Evolutionary conservation across 2,329 filamentous ascomycete genomes (phyloP).

Genomic region (Fusarium oxysporum): DNA sequence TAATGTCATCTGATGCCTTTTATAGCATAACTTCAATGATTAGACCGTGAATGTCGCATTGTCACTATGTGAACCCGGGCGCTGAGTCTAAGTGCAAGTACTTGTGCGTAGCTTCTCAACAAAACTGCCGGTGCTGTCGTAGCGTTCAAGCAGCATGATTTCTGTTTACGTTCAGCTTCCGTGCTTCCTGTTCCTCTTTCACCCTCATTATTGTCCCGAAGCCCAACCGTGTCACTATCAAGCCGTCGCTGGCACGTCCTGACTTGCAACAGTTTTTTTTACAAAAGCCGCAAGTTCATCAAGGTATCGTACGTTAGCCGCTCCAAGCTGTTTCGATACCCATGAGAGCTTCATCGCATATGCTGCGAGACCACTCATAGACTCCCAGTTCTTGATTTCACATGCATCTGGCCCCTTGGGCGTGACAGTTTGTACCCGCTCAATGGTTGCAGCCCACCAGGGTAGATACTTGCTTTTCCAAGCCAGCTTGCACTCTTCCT

Average conservation of each 20-base stretch:
- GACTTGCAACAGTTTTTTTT: neutral
- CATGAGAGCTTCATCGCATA: neutral
- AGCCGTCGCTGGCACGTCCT: too few species aligned
- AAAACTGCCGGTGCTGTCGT: neutral
- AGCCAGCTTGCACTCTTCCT: neutral
- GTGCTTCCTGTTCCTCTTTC: rapidly evolving
- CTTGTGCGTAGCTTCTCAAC: neutral
- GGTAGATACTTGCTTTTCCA: neutral
- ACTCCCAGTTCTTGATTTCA: neutral
- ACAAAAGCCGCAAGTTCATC: neutral
- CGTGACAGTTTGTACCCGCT: neutral
- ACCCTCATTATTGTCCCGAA: rapidly evolving
- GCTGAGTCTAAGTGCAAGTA: rapidly evolving
- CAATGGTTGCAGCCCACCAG: neutral
- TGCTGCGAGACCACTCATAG: neutral
- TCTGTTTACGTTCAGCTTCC: too few species aligned
- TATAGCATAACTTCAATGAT: rapidly evolving
- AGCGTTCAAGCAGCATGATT: neutral
- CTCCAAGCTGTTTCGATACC: neutral
- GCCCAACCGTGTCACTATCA: rapidly evolving
- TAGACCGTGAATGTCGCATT: neutral
- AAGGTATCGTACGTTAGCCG: neutral
- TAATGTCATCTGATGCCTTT: neutral
- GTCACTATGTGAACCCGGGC: neutral
- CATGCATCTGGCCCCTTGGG: neutral